A percentile compares a stretch with the other conserved stretches of the same genome.
These are phyloP conservation scores for Brassica rapa DNA, from an alignment of 345 rosid genomes.

Conservation along the genomic window DNA sequence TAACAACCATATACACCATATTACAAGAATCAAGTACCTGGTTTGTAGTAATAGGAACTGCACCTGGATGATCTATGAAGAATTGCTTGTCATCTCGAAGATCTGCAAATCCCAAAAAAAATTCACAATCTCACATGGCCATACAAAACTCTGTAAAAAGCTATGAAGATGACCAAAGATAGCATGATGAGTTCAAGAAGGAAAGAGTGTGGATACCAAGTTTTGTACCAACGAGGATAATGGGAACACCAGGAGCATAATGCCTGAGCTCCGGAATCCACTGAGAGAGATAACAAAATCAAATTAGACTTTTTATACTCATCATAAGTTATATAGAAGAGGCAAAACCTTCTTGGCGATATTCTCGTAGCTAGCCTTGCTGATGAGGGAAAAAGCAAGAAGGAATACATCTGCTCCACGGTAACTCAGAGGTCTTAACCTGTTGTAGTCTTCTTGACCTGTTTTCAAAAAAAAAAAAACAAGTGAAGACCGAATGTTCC, in stretches of 20 bases:
- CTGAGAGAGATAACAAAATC: conserved; percentile 42
- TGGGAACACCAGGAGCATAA: conserved; percentile 86
- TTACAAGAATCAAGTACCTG: conserved; percentile 42
- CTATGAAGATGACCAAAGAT: background rate
- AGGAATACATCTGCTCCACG: conserved; percentile 94
- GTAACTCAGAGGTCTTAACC: conserved; percentile 82
- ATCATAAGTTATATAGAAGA: background rate
- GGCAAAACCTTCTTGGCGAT: conserved; percentile 84
- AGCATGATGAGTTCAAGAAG: background rate
- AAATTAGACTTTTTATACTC: background rate
- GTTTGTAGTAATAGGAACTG: conserved; percentile 61
- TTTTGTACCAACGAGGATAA: conserved; percentile 87
- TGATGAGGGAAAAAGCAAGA: conserved; percentile 93
- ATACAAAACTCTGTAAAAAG: background rate
- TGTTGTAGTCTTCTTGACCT: conserved; percentile 94
- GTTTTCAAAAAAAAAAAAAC: conserved; percentile 26
- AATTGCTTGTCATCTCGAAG: conserved; percentile 74
- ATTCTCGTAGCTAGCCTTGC: conserved; percentile 99
- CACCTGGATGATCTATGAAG: conserved; percentile 72
- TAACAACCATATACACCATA: background rate
- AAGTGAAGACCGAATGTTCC: conserved; percentile 11
- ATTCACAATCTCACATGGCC: background rate
- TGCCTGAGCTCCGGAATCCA: conserved; percentile 95
- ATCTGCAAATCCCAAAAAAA: conserved; percentile 45
- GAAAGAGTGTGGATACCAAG: conserved; percentile 50